These are phyloP conservation scores for Yarrowia sp. DNA, from an alignment of 805 yeast genomes.

Conservation along the genomic window DNA sequence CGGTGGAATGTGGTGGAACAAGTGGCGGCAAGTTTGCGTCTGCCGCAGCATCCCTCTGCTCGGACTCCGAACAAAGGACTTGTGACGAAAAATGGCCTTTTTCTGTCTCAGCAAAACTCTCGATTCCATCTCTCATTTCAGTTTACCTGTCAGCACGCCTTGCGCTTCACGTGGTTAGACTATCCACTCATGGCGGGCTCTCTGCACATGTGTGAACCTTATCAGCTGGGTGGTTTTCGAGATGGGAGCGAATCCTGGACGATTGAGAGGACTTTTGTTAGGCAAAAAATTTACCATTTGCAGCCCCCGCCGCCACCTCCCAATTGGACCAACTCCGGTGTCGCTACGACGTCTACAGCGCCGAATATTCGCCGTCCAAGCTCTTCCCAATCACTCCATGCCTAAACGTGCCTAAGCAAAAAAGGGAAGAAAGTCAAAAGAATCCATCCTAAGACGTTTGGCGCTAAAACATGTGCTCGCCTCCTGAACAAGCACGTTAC, in stretches of 20 bases:
- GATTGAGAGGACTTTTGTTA: neutral
- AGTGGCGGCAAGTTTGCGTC: no score
- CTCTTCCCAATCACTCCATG: neutral
- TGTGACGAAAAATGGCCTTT: neutral
- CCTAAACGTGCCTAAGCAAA: slow-evolving; percentile 23
- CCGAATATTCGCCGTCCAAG: neutral
- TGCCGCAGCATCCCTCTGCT: no score
- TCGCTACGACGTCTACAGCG: neutral
- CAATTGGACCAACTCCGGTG: neutral
- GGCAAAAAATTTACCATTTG: neutral
- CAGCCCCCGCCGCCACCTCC: no score
- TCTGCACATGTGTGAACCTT: slow-evolving; percentile 36
- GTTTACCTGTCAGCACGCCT: slow-evolving; percentile 36
- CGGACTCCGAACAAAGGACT: neutral
- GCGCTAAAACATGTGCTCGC: slow-evolving; percentile 39
- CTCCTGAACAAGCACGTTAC: slow-evolving; percentile 38
- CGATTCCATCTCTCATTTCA: neutral
- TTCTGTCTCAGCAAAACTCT: neutral
- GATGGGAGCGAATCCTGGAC: neutral
- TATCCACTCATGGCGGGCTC: slow-evolving; percentile 31
- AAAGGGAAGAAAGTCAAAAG: slow-evolving; percentile 1
- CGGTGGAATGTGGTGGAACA: neutral
- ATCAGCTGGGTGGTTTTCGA: neutral
- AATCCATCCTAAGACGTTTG: slow-evolving; percentile 36
- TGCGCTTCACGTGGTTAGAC: slow-evolving; percentile 35